Evolutionary conservation across 495 filamentous ascomycete genomes (phyloP).

Genomic region (Cryomyces minteri): DNA sequence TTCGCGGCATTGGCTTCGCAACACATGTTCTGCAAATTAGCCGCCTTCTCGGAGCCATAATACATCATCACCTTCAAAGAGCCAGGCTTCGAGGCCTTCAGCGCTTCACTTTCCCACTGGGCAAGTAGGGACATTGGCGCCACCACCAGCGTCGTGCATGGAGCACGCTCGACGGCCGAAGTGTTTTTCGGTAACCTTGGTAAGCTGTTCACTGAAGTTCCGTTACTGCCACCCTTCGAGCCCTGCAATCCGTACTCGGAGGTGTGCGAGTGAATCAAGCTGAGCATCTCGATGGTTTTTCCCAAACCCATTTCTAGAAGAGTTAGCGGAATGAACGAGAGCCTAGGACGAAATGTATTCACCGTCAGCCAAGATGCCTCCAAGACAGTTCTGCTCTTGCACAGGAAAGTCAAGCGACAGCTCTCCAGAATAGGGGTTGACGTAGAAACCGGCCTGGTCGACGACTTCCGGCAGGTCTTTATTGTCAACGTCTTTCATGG

Average conservation of each 20-base stretch:
- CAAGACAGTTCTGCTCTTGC: slow-evolving; percentile 88
- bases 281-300: slow-evolving; percentile 96
- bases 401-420: slow-evolving; percentile 80
- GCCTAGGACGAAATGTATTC: slow-evolving; percentile 12
- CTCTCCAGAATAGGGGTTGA: slow-evolving; percentile 93
- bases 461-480: slow-evolving; percentile 44
- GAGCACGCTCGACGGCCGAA: slow-evolving; percentile 41
- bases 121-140: slow-evolving; percentile 87
- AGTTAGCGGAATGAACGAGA: not conserved
- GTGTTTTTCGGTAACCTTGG: slow-evolving; percentile 37
- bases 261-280: slow-evolving; percentile 70
- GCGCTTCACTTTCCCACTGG: slow-evolving; percentile 91
- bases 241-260: slow-evolving; percentile 28
- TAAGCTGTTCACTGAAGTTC: slow-evolving; percentile 32
- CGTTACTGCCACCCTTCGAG: slow-evolving; percentile 9
- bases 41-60: slow-evolving; percentile 69
- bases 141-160: slow-evolving; percentile 83
- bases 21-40: slow-evolving; percentile 59
- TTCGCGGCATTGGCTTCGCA: slow-evolving; percentile 49
- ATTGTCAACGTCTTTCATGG: slow-evolving; percentile 71
- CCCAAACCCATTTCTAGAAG: slow-evolving; percentile 46
- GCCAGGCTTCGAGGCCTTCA: slow-evolving; percentile 67
- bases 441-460: slow-evolving; percentile 60
- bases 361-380: slow-evolving; percentile 86
- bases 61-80: slow-evolving; percentile 74